These are phyloP conservation scores for Lentinus brumalis DNA, from an alignment of 768 basidiomycete species.

Conservation along the genomic window DNA sequence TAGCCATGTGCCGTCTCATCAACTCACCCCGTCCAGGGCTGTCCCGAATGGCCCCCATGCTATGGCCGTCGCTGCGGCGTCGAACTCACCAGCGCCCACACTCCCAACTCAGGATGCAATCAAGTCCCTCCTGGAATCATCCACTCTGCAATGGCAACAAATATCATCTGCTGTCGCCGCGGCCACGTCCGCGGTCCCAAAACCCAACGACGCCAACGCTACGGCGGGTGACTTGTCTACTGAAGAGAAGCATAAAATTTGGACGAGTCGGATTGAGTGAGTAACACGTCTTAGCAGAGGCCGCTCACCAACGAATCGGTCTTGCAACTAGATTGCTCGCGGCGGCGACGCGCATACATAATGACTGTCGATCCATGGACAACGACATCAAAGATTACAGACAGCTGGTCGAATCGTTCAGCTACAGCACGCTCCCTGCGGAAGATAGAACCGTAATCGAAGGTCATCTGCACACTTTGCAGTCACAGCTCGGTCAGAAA, in stretches of 20 bases:
- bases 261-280: slow-evolving; percentile 20
- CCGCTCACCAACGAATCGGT: background rate
- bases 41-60: background rate
- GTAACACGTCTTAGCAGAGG: background rate
- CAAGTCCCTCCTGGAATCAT: slow-evolving; percentile 7
- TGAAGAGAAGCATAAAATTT: slow-evolving; percentile 12
- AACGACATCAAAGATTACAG: slow-evolving; percentile 18
- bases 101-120: background rate
- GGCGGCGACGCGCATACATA: slow-evolving; percentile 4
- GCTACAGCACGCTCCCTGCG: slow-evolving; percentile 4
- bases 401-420: slow-evolving; percentile 20
- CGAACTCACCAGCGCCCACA: background rate
- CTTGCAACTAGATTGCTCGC: slow-evolving; percentile 7
- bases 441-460: slow-evolving; percentile 18
- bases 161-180: slow-evolving; percentile 15
- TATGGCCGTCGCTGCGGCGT: background rate
- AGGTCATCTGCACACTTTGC: slow-evolving; percentile 13
- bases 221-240: background rate
- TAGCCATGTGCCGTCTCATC: slow-evolving; percentile 6
- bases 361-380: slow-evolving; percentile 17
- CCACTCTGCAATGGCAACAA: slow-evolving; percentile 14
- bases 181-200: slow-evolving; percentile 8
- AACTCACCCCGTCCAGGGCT: background rate
- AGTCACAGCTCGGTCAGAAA: slow-evolving; percentile 8
- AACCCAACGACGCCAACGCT: background rate